Evolutionary conservation across 2,329 filamentous ascomycete species (phyloP).

Genomic region (Arthroderma sp.): DNA sequence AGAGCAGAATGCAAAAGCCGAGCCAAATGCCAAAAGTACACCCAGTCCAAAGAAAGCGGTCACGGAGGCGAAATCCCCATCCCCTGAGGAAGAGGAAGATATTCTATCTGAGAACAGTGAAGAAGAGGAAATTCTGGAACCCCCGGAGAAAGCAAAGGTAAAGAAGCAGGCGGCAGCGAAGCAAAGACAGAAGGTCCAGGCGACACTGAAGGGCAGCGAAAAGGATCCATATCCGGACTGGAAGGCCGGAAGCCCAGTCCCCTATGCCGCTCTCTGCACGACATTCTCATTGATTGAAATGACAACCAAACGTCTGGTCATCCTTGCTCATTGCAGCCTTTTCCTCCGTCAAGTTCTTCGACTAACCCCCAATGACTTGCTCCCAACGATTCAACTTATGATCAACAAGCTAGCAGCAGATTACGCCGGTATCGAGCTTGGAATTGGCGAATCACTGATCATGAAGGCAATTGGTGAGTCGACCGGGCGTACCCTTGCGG

Average conservation of each 20-base stretch:
- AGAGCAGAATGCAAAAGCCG: constrained; percentile 14
- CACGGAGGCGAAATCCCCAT: constrained; percentile 34
- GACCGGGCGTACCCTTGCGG: constrained; percentile 71
- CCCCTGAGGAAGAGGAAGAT: constrained; percentile 20
- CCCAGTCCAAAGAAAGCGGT: constrained; percentile 32
- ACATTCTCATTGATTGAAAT: constrained; percentile 93
- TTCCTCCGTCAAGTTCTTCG: constrained; percentile 92
- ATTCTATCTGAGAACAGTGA: constrained; percentile 34
- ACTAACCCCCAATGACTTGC: constrained; percentile 72
- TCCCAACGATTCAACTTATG: constrained; percentile 86
- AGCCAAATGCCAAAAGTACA: constrained; percentile 17
- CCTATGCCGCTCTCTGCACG: constrained; percentile 84
- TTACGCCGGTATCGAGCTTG: constrained; percentile 89
- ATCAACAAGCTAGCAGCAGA: constrained; percentile 96
- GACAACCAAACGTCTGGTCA: constrained; percentile 81
- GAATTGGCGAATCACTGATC: constrained; percentile 95
- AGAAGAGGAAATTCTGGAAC: constrained; percentile 32
- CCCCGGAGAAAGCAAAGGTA: constrained; percentile 27
- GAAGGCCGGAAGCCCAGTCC: constrained; percentile 76
- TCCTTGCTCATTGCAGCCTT: constrained; percentile 74
- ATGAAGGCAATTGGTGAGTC: constrained; percentile 98
- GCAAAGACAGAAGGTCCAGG: constrained; percentile 66
- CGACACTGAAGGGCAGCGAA: constrained; percentile 51
- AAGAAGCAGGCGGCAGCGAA: constrained; percentile 62
- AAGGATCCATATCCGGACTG: constrained; percentile 92